phyloP scores from a whole-genome alignment of 2,329 filamentous ascomycete genomes.

The Hymenoscyphus linearis region DNA sequence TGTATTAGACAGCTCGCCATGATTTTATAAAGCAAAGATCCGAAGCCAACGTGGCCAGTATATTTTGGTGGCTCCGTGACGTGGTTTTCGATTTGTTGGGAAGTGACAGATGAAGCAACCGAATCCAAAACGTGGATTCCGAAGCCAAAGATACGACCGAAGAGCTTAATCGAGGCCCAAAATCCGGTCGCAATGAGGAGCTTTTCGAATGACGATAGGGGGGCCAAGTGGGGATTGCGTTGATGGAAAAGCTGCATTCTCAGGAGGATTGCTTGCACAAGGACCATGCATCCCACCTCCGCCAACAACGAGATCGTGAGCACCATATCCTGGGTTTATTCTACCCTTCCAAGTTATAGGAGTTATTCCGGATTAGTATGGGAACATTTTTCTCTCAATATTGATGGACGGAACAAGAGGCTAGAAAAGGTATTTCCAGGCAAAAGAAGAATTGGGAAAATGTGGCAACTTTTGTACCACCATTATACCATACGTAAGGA shows the following conservation, averaged over 20 bases:
- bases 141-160: not conserved
- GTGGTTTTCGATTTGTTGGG: not conserved
- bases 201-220: constrained; percentile 6
- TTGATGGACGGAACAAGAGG: not conserved
- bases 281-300: constrained; percentile 3
- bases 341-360: not conserved
- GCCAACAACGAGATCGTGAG: not conserved
- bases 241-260: constrained; percentile 3
- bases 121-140: not conserved
- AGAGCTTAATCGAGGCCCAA: constrained; percentile 1
- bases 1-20: constrained; percentile 10
- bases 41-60: not conserved
- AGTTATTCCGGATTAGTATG: not conserved
- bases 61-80: not conserved
- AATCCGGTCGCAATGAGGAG: constrained; percentile 2
- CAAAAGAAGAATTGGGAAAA: not conserved
- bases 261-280: constrained; percentile 2
- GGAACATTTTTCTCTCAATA: not conserved
- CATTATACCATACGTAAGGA: not conserved
- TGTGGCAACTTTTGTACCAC: not conserved
- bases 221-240: constrained; percentile 1
- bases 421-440: not conserved
- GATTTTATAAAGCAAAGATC: constrained; percentile 7
- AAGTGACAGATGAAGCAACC: not conserved
- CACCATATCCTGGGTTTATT: not conserved